Conservation (phyloP, 208 protist genomes). For the Trypanosoma avium region DNA sequence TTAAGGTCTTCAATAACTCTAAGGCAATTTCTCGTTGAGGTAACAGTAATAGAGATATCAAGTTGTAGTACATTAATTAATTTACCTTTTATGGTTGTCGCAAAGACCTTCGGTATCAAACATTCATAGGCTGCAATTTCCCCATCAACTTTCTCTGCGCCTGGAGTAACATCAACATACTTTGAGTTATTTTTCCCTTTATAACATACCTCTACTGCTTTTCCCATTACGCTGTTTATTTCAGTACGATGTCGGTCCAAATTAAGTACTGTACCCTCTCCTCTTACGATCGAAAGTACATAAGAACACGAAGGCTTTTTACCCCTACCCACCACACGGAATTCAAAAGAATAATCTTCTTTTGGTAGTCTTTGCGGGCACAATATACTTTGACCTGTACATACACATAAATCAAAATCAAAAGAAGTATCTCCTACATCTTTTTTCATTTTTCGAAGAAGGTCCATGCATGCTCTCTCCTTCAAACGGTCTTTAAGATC, state of each 20-base stretch:
- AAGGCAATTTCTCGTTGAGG: conserved; percentile 15
- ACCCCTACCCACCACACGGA: not conserved
- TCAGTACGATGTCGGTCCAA: conserved; percentile 1
- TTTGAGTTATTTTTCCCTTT: conserved; percentile 7
- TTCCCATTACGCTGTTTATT: conserved; percentile 18
- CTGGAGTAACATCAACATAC: conserved; percentile 10
- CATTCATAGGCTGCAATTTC: conserved; percentile 11
- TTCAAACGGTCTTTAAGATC: conserved; percentile 11
- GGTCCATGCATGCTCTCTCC: conserved; percentile 3
- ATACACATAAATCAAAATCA: conserved; percentile 13
- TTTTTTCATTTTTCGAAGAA: conserved; percentile 13
- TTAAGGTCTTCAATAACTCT: conserved; percentile 8
- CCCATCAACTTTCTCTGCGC: not conserved
- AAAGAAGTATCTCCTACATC: not conserved
- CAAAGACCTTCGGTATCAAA: conserved; percentile 13
- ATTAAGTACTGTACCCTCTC: not conserved
- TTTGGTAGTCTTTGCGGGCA: not conserved
- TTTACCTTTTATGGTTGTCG: conserved; percentile 7
- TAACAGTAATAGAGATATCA: conserved; percentile 9
- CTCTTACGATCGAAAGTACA: not conserved
- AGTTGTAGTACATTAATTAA: conserved; percentile 2
- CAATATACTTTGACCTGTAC: conserved; percentile 12
- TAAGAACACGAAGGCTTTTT: not conserved
- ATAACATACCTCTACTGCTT: conserved; percentile 17
- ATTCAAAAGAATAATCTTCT: conserved; percentile 14